Percentiles rank a stretch among this genome's conserved stretches.
These are phyloP conservation scores for Phytophthora sp. DNA, from an alignment of 352 stramenopile genomes.

Conservation along the genomic window DNA sequence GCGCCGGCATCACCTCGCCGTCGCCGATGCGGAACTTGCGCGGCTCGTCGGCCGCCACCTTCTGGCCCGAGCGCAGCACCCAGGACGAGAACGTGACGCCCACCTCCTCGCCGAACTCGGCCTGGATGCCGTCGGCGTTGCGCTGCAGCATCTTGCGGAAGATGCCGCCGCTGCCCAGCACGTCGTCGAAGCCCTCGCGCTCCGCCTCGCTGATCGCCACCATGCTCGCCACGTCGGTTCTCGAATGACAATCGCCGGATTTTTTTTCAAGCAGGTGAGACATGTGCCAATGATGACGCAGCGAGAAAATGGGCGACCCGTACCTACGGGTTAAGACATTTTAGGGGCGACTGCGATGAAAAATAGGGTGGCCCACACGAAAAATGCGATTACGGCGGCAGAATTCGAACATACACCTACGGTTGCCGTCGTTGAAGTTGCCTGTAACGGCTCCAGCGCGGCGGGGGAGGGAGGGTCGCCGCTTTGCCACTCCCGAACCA, in stretches of 20 bases:
- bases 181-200: conserved; percentile 70
- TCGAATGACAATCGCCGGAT: too few relatives aligned
- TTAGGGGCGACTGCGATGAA: too few relatives aligned
- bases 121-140: conserved; percentile 63
- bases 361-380: too few relatives aligned
- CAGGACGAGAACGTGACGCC: conserved; percentile 71
- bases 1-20: conserved; percentile 80
- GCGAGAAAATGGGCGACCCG: too few relatives aligned
- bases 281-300: too few relatives aligned
- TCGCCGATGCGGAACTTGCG: conserved; percentile 84
- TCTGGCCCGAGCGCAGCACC: conserved; percentile 48
- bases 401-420: too few relatives aligned
- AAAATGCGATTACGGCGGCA: too few relatives aligned
- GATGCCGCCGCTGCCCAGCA: conserved; percentile 82
- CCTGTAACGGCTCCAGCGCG: too few relatives aligned
- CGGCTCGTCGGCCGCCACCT: conserved; percentile 51
- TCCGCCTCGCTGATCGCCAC: conserved; percentile 49
- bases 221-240: conserved; percentile 12
- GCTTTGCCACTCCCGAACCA: conserved; percentile 4
- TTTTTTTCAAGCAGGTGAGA: too few relatives aligned
- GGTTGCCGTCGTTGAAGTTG: too few relatives aligned
- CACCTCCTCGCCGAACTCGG: conserved; percentile 86
- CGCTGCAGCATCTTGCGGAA: conserved; percentile 67
- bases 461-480: too few relatives aligned
- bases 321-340: too few relatives aligned